Base-by-base conservation (phyloP, 2,329 filamentous ascomycete genomes). In the Xylaria sp. region DNA sequence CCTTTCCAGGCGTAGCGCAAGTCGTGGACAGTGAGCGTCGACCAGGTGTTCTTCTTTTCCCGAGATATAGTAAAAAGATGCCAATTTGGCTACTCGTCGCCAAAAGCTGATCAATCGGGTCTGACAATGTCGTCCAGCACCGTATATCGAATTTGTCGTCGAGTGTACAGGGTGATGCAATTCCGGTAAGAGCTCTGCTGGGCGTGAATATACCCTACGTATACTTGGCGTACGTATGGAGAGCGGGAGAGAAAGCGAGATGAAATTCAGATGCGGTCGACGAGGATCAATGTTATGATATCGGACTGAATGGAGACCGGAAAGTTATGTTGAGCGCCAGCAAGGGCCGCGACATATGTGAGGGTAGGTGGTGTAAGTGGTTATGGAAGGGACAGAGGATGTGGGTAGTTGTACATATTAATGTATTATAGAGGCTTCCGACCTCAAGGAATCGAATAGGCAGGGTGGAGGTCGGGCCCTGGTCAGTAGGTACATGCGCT, bases 361-460 rank as follows among this genome's bases (percentile, higher is more conserved):
- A 31, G 4, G 67, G 69, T 68, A 67, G 66, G 60, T 66, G 58
- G 60, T 61, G 54, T 51, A 35, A 23, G 21, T 47, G 55, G 57
- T 64, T 55, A 47, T 57, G 63, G 60, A 49, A 70, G 65, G 65
- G 60, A 60, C 59, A 59, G 62, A 61, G 68, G 54, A 61, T 61
- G 69, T 70, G 73, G 73, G 69, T 74, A 74, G 71, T 69, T 70
- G 72, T 75, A 75, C 72, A 74, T 74, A 72, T 69, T 66, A 67
- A 73, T 71, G 70, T 72, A 73, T 72, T 70, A 69, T 71, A 70
- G 70, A 65, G 67, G 69, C 69, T 66, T 64, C 61, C 66, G 64
- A 59, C 60, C 49, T 49, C 25, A 63, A 53, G 51, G 56, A 47
- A 50, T 35, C 47, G 56, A 47, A 50, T 35, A 58, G 37, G 50